A percentile compares a stretch with the other conserved stretches of the same genome.
These are phyloP conservation scores for Trypanosoma brucei DNA, from an alignment of 208 protist genomes.

Conservation along the genomic window DNA sequence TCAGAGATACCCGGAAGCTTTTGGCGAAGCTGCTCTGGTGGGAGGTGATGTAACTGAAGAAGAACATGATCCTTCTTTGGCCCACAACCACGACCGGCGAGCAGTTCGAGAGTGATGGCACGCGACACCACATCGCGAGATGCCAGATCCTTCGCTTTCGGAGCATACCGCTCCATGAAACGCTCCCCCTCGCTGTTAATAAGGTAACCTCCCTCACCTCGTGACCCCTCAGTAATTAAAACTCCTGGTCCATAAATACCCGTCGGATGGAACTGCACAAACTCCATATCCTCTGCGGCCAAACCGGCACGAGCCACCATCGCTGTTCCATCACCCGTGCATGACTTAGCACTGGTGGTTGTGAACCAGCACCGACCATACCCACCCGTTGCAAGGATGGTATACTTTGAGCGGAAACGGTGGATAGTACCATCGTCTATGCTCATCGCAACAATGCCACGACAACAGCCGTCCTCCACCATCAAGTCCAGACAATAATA, in stretches of 20 bases:
- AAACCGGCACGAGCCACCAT: slow-evolving; percentile 98
- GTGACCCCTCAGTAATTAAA: slow-evolving; percentile 98
- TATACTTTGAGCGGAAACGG: slow-evolving; percentile 96
- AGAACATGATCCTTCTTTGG: slow-evolving; percentile 97
- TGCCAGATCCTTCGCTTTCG: slow-evolving; percentile 98
- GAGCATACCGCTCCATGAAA: slow-evolving; percentile 98
- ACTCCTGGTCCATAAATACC: slow-evolving; percentile 98
- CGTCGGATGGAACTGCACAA: slow-evolving; percentile 99
- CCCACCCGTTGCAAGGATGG: slow-evolving; percentile 97
- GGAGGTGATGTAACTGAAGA: slow-evolving; percentile 97
- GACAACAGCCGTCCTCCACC: slow-evolving; percentile 96
- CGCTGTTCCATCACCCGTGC: slow-evolving; percentile 98
- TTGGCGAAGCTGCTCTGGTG: slow-evolving; percentile 92
- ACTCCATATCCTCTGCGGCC: slow-evolving; percentile 97
- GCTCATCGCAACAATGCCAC: slow-evolving; percentile 95
- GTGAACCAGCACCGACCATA: slow-evolving; percentile 97
- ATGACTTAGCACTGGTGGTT: slow-evolving; percentile 98
- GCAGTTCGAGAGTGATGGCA: slow-evolving; percentile 98
- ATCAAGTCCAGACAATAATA: slow-evolving; percentile 99
- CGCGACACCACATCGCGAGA: slow-evolving; percentile 99
- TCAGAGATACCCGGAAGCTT: slow-evolving; percentile 98
- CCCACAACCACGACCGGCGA: slow-evolving; percentile 89
- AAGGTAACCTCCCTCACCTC: slow-evolving; percentile 97
- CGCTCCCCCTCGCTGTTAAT: slow-evolving; percentile 98
- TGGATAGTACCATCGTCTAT: slow-evolving; percentile 98